Conservation (phyloP, 1,139 yeast species). For the Magnusiomyces tetraspermus region DNA sequence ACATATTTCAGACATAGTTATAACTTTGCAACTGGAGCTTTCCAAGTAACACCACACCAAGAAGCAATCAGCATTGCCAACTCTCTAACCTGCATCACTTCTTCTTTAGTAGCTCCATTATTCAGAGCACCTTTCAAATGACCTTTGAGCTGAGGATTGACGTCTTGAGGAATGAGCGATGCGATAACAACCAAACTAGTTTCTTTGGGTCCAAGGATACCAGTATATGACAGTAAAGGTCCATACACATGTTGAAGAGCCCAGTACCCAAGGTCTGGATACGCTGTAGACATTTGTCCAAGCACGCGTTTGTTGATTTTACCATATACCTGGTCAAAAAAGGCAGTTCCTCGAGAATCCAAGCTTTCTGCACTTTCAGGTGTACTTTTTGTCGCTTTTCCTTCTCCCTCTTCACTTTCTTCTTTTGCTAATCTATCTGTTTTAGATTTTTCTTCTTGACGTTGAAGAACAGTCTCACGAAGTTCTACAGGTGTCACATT, state of each 20-base stretch:
- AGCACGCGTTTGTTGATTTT: slow-evolving; percentile 62
- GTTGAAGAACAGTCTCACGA: slow-evolving; percentile 27
- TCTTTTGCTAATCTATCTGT: too few species aligned
- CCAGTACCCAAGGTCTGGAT: slow-evolving; percentile 76
- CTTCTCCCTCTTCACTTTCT: too few species aligned
- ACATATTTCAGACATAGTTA: slow-evolving; percentile 16
- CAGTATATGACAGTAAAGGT: slow-evolving; percentile 62
- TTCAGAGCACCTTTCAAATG: slow-evolving; percentile 80
- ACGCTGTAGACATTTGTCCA: slow-evolving; percentile 59
- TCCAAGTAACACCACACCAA: slow-evolving; percentile 71
- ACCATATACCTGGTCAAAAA: slow-evolving; percentile 69
- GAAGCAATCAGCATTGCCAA: slow-evolving; percentile 57
- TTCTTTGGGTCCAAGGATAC: slow-evolving; percentile 54
- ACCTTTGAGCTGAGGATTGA: slow-evolving; percentile 88
- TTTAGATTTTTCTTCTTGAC: slow-evolving; percentile 17
- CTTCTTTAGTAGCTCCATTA: slow-evolving; percentile 61
- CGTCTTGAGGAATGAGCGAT: slow-evolving; percentile 82
- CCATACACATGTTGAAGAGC: slow-evolving; percentile 69
- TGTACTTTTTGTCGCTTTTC: too few species aligned
- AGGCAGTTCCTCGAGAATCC: slow-evolving; percentile 33
- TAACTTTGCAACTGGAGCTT: slow-evolving; percentile 50
- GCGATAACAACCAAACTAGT: slow-evolving; percentile 73
- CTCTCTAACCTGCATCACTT: slow-evolving; percentile 49
- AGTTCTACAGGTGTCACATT: slow-evolving; percentile 52
- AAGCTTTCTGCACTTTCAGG: slow-evolving; percentile 7